Evolutionary conservation across 2,329 filamentous ascomycete species (phyloP).

Genomic region (Westerdykella aurantiaca): DNA sequence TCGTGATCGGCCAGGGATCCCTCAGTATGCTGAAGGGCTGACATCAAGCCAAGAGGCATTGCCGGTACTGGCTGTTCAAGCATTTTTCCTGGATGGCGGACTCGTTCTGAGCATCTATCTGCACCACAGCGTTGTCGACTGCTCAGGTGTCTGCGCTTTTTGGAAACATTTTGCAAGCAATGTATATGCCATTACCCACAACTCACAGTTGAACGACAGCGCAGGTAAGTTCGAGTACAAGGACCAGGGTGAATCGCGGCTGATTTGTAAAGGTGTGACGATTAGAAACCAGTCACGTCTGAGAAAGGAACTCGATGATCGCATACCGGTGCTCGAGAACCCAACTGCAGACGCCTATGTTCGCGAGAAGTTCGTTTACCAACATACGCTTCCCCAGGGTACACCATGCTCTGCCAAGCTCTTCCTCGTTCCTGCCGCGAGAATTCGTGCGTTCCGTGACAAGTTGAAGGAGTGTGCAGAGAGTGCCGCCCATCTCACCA

Average conservation of each 20-base stretch:
- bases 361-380: slow-evolving; percentile 20
- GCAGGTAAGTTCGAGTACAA: too few relatives aligned
- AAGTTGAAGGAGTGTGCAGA: slow-evolving; percentile 15
- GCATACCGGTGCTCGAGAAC: slow-evolving; percentile 7
- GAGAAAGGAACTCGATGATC: slow-evolving; percentile 19
- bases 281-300: slow-evolving; percentile 18
- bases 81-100: slow-evolving; percentile 32
- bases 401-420: slow-evolving; percentile 23
- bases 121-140: slow-evolving; percentile 31
- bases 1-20: slow-evolving; percentile 19
- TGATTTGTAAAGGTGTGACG: slow-evolving; percentile 13
- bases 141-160: slow-evolving; percentile 24
- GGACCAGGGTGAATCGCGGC: background rate
- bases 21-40: slow-evolving; percentile 12
- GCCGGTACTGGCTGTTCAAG: slow-evolving; percentile 28
- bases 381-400: slow-evolving; percentile 20
- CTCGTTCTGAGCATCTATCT: slow-evolving; percentile 32
- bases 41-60: slow-evolving; percentile 14
- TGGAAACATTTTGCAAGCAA: slow-evolving; percentile 22
- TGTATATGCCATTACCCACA: slow-evolving; percentile 6
- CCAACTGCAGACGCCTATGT: slow-evolving; percentile 25
- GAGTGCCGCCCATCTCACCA: slow-evolving; percentile 15
- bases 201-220: background rate
- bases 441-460: slow-evolving; percentile 25
- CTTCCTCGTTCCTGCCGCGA: slow-evolving; percentile 24